Conservation (phyloP, 2,329 filamentous ascomycete species). For the Pseudogymnoascus sp. region DNA sequence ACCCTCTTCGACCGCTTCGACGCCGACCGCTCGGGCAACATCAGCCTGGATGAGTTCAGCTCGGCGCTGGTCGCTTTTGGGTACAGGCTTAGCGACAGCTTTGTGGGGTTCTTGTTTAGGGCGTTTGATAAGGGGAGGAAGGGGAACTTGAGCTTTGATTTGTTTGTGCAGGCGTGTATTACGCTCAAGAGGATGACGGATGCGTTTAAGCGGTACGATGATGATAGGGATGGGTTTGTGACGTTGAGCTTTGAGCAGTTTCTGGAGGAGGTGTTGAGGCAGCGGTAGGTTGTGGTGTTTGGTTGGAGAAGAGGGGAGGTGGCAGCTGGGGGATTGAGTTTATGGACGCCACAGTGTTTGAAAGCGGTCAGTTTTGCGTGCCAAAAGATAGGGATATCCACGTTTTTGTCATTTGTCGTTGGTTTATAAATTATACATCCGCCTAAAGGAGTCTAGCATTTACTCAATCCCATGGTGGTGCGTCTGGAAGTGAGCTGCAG, state of each 20-base stretch:
- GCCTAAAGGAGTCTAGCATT: background rate
- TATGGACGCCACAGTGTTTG: background rate
- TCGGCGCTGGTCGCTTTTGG: constrained; percentile 90
- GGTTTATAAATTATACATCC: background rate
- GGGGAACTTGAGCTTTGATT: constrained; percentile 78
- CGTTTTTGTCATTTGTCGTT: background rate
- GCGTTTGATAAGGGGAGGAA: constrained; percentile 74
- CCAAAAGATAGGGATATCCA: background rate
- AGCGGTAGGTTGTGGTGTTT: constrained; percentile 34
- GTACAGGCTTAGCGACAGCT: constrained; percentile 76
- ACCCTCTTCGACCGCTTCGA: constrained; percentile 94
- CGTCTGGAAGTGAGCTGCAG: background rate
- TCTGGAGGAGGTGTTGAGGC: constrained; percentile 57
- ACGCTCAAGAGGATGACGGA: constrained; percentile 97
- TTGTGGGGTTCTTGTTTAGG: constrained; percentile 75
- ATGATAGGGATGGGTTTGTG: constrained; percentile 90
- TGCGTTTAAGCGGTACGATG: constrained; percentile 97
- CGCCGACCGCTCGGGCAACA: constrained; percentile 75
- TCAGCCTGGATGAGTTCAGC: constrained; percentile 76
- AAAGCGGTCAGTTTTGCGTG: background rate
- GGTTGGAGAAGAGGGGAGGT: background rate
- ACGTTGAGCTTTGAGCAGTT: constrained; percentile 78
- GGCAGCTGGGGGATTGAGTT: background rate
- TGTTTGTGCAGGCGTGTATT: constrained; percentile 97
- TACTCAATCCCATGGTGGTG: background rate